Conservation (phyloP, 164 flowering plant species). For the Dillenia suffruticosa region DNA sequence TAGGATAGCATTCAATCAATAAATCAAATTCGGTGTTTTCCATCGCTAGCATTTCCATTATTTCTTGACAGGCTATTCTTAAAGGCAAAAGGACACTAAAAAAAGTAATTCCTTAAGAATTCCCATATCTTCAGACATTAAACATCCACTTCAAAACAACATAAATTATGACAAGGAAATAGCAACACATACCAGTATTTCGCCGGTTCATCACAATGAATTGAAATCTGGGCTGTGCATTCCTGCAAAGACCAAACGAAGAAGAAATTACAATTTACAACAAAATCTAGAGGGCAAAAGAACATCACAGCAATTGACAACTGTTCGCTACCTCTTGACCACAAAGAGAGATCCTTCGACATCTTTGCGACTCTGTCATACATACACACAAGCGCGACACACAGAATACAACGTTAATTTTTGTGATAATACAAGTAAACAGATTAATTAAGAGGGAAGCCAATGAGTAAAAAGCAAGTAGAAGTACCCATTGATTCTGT, state of each 20-base stretch:
- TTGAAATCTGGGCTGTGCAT: slow-evolving; percentile 86
- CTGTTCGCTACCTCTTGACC: slow-evolving; percentile 65
- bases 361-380: slow-evolving; percentile 85
- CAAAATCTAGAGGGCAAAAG: not conserved
- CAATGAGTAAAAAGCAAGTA: not conserved
- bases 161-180: not conserved
- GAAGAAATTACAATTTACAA: not conserved
- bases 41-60: too few relatives aligned
- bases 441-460: not conserved
- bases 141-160: not conserved
- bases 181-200: slow-evolving; percentile 53
- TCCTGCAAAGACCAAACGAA: slow-evolving; percentile 38
- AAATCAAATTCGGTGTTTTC: too few relatives aligned
- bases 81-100: too few relatives aligned
- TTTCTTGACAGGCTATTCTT: too few relatives aligned
- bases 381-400: too few relatives aligned
- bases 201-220: slow-evolving; percentile 97
- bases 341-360: slow-evolving; percentile 97
- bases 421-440: not conserved
- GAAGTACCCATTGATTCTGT: slow-evolving; percentile 71
- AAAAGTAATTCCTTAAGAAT: too few relatives aligned
- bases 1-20: too few relatives aligned
- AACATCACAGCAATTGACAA: not conserved
- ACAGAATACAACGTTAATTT: too few relatives aligned
- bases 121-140: too few relatives aligned